Base-by-base conservation (phyloP, 2,329 filamentous ascomycete species). In the Hirsutella minnesotensis region DNA sequence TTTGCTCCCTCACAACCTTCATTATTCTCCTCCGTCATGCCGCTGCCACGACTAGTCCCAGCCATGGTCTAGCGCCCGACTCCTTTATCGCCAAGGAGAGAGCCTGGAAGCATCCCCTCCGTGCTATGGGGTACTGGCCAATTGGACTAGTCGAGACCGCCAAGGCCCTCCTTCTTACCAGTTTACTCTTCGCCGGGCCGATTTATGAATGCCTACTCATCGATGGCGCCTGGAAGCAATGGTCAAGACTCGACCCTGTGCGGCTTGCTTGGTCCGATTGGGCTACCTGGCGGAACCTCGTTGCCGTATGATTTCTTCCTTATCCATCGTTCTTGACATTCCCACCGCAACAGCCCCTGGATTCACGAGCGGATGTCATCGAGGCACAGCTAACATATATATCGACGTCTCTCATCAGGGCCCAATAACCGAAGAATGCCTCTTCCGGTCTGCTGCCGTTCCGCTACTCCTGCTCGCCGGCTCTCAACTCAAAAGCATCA, bases 351-450 rank as follows among this genome's bases (percentile, higher is more conserved):
- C 3, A 31, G 4, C 30, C 30, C 2, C 10, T 31, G 12, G 10
- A 12, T 31, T n/a, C 30, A 13, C 30, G 13, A n/a, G 30, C 30
- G 7, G 30, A 5, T n/a, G 30, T 13, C n/a, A 5, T 12, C 2
- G 2, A 35, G n/a, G 9, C 9, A 9, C 16, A 9, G 15, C 18
- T 4, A 9, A 16, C 15, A 35, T 35, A 9, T 16, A 33, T 40
- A 9, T 7, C 19, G 8, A 16, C 18, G 22, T 3, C 19, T 40
- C n/a, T 20, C 44, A 13, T 27, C 49, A 84, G 82, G 88, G 87
- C 30, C 89, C 92, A 1, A 67, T 92, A 43, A 95, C 88, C 10
- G 92, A 98, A 66, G 92, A 98, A 64, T 69, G 94, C 46, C 83
- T 95, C 54, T 98, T 95, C 70, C 85, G 92, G 56, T 87, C 86